A percentile compares a stretch with the other conserved stretches of the same genome.
Conservation (phyloP, 495 filamentous ascomycete species). For the Thermothielavioides terrestris region DNA sequence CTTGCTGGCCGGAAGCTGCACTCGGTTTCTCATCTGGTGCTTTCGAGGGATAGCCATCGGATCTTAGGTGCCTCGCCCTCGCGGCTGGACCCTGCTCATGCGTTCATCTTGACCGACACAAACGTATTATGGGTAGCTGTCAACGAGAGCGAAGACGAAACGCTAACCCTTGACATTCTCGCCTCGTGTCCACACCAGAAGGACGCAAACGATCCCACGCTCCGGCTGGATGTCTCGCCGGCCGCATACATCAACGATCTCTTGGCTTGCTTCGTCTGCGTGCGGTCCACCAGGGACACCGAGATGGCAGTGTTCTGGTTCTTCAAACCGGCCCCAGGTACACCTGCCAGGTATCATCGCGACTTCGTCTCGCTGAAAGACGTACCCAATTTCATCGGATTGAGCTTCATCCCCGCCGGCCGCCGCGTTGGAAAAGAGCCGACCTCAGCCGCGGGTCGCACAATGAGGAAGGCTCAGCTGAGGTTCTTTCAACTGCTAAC, state of each 20-base stretch:
- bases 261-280: conserved; percentile 20
- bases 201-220: conserved; percentile 25
- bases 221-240: conserved; percentile 28
- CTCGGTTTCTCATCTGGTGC: conserved; percentile 4
- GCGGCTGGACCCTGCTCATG: conserved; percentile 36
- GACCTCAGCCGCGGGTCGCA: neutral
- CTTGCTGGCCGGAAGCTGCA: neutral
- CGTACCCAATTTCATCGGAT: conserved; percentile 9
- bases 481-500: conserved; percentile 26
- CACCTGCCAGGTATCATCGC: conserved; percentile 15
- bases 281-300: conserved; percentile 17
- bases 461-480: conserved; percentile 7
- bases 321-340: conserved; percentile 14
- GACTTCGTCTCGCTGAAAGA: conserved; percentile 12
- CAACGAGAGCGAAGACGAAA: conserved; percentile 3
- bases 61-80: conserved; percentile 48
- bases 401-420: conserved; percentile 17
- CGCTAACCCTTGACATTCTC: conserved; percentile 19
- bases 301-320: conserved; percentile 24
- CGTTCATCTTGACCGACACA: conserved; percentile 49
- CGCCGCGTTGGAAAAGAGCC: conserved; percentile 3
- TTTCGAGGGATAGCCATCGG: conserved; percentile 22
- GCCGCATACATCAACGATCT: conserved; percentile 12
- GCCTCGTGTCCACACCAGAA: conserved; percentile 41
- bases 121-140: conserved; percentile 27